Evolutionary conservation across 2,329 filamentous ascomycete species (phyloP).

Genomic region (Claviceps sp.): DNA sequence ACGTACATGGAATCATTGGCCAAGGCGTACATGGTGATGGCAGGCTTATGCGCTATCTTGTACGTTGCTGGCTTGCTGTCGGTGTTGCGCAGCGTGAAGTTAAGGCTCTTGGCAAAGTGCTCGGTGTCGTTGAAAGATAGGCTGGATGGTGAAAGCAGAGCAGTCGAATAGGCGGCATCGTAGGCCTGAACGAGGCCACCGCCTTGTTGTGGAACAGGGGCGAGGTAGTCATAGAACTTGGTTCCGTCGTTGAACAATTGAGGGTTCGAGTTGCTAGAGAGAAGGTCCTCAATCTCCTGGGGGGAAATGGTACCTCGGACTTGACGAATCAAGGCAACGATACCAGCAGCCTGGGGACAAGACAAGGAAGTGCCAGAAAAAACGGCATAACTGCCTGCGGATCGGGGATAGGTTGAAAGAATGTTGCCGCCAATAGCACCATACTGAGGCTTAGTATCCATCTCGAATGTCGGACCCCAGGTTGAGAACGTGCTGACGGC

Average conservation of each 20-base stretch:
- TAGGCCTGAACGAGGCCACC: slow-evolving; percentile 46
- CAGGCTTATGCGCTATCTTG: slow-evolving; percentile 34
- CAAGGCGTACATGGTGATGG: slow-evolving; percentile 40
- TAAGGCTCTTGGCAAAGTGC: slow-evolving; percentile 32
- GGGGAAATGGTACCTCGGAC: slow-evolving; percentile 37
- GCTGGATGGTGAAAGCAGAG: slow-evolving; percentile 39
- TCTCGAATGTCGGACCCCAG: slow-evolving; percentile 49
- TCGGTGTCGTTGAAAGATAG: slow-evolving; percentile 53
- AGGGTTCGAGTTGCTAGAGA: slow-evolving; percentile 36
- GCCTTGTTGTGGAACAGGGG: slow-evolving; percentile 47
- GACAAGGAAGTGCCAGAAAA: slow-evolving; percentile 48
- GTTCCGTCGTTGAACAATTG: slow-evolving; percentile 33
- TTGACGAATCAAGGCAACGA: slow-evolving; percentile 39
- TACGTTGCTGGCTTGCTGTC: slow-evolving; percentile 35
- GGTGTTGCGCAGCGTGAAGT: slow-evolving; percentile 43
- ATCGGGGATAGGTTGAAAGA: slow-evolving; percentile 39
- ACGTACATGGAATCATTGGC: slow-evolving; percentile 21
- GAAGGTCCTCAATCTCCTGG: slow-evolving; percentile 31
- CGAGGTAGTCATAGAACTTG: slow-evolving; percentile 24
- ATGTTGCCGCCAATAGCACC: slow-evolving; percentile 44
- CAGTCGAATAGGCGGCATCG: slow-evolving; percentile 41
- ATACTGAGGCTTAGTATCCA: slow-evolving; percentile 42
- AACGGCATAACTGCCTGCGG: slow-evolving; percentile 34
- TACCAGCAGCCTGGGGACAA: slow-evolving; percentile 39
- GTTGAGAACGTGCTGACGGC: slow-evolving; percentile 38